Percentiles rank a stretch among this genome's conserved stretches.
Conservation (phyloP, 768 basidiomycete genomes). For the Xerocomellus intermedius region DNA sequence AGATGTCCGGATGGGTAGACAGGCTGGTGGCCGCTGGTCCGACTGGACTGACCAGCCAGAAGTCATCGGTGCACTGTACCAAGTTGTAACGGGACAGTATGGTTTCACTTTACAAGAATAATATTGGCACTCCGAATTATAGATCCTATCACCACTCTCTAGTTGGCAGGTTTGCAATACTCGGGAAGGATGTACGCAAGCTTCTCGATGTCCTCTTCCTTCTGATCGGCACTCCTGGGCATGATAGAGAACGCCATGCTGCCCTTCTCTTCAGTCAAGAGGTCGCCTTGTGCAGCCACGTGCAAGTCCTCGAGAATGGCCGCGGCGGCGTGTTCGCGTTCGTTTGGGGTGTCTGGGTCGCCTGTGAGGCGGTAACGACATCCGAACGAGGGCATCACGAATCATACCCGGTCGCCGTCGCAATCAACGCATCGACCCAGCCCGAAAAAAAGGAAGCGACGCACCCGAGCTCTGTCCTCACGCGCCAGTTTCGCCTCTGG, state of each 20-base stretch:
- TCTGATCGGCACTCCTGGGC: constrained; percentile 57
- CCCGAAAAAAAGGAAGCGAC: background rate
- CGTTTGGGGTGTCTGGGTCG: constrained; percentile 79
- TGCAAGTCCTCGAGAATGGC: constrained; percentile 71
- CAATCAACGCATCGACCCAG: constrained; percentile 69
- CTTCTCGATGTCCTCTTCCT: constrained; percentile 61
- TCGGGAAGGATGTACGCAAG: constrained; percentile 75
- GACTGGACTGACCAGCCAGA: too few relatives aligned
- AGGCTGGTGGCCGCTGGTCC: too few relatives aligned
- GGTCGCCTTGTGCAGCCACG: constrained; percentile 49
- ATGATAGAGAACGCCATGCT: constrained; percentile 87
- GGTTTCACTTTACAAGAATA: too few relatives aligned
- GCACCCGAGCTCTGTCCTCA: constrained; percentile 90
- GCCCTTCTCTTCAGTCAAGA: constrained; percentile 70
- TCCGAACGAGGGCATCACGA: constrained; percentile 83
- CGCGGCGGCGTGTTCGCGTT: constrained; percentile 81
- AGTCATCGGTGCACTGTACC: too few relatives aligned
- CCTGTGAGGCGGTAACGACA: constrained; percentile 87
- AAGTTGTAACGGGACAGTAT: too few relatives aligned
- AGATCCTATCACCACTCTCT: background rate
- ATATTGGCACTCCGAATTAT: too few relatives aligned
- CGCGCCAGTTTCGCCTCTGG: constrained; percentile 97
- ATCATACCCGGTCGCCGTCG: constrained; percentile 92
- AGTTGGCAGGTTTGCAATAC: constrained; percentile 50
- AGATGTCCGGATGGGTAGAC: too few relatives aligned